Evolutionary conservation across 768 basidiomycete genomes (phyloP), one percentile per base, ranked within the genome.

Genomic region (Boletus huronensis): DNA sequence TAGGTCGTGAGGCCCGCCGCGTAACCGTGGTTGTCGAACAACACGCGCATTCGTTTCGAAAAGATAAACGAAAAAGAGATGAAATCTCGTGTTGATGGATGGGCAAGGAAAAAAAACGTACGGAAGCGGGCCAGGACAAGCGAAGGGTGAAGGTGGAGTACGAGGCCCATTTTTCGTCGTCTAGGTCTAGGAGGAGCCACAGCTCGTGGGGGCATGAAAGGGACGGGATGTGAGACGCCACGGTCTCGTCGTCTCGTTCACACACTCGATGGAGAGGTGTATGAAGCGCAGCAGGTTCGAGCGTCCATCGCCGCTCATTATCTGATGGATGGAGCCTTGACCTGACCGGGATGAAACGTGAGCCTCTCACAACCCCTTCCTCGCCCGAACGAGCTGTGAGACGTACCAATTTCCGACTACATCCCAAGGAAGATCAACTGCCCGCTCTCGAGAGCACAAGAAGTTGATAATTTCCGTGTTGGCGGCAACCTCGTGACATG

Each of bases 381-480:
- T 42, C 54, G 29, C 23, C 62, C 52, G 6, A 60, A 46, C 14
- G 45, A 50, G 66, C 65, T 66, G 50, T 52, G 52, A 50, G 31
- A 59, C 62, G 60, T 58, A 66, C 62, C 67, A 59, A 64, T 72
- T 70, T 69, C 65, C 64, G 61, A 67, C 52, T 17, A 60, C 40
- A 13, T 53, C 54, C 23, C 44, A 53, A 29, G 59, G 53, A 32
- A 64, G 57, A 59, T 60, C 59, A 23, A 57, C 57, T 9, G 52
- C 16, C 41, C 31, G 44, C 55, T 16, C 61, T 39, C 66, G 67
- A 16, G 68, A 60, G 43, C 74, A 70, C 25, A 64, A 65, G 63
- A 87, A 83, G 65, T 82, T 83, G 65, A 83, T 68, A 60, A 87
- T 85, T 71, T 87, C 84, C 34, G 85, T 87, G 67, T 87, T 85